These are phyloP conservation scores for Singerocomus inundabilis DNA, from an alignment of 1,284 basidiomycete species.

Conservation along the genomic window DNA sequence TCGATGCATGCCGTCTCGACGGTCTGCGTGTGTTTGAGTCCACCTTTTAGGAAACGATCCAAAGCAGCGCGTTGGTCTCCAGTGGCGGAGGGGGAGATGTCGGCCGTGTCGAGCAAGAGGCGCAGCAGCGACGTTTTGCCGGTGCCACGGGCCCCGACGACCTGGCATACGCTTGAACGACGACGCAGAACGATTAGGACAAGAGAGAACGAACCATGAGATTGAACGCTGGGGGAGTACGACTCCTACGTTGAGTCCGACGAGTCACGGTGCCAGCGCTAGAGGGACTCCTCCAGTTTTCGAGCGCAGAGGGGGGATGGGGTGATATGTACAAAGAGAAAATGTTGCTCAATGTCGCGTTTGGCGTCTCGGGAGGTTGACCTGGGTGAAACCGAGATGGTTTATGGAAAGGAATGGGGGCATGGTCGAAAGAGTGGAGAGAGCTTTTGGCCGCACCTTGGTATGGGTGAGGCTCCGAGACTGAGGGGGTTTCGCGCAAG, in stretches of 20 bases:
- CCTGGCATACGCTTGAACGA: constrained; percentile 40
- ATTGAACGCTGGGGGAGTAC: constrained; percentile 76
- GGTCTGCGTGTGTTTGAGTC: constrained; percentile 54
- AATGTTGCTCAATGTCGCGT: constrained; percentile 46
- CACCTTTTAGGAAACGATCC: constrained; percentile 56
- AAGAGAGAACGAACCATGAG: constrained; percentile 56
- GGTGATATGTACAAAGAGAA: constrained; percentile 66
- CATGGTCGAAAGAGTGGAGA: constrained; percentile 47
- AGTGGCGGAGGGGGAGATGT: constrained; percentile 68
- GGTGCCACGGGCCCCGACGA: constrained; percentile 73
- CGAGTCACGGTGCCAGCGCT: constrained; percentile 43
- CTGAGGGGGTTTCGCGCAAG: constrained; percentile 47
- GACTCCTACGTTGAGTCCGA: constrained; percentile 56
- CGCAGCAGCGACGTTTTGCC: constrained; percentile 76
- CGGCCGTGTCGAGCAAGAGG: constrained; percentile 71
- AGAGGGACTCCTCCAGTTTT: constrained; percentile 42
- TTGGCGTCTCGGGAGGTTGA: constrained; percentile 40
- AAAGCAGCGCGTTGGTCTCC: constrained; percentile 63
- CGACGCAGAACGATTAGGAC: not conserved
- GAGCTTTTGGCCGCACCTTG: constrained; percentile 68
- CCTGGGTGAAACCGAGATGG: constrained; percentile 54
- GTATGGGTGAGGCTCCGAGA: constrained; percentile 34
- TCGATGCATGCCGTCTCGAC: constrained; percentile 70
- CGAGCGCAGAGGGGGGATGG: constrained; percentile 57
- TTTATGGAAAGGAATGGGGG: constrained; percentile 73